phyloP scores from a whole-genome alignment of 257 asterid species.

The Vinca minor region DNA sequence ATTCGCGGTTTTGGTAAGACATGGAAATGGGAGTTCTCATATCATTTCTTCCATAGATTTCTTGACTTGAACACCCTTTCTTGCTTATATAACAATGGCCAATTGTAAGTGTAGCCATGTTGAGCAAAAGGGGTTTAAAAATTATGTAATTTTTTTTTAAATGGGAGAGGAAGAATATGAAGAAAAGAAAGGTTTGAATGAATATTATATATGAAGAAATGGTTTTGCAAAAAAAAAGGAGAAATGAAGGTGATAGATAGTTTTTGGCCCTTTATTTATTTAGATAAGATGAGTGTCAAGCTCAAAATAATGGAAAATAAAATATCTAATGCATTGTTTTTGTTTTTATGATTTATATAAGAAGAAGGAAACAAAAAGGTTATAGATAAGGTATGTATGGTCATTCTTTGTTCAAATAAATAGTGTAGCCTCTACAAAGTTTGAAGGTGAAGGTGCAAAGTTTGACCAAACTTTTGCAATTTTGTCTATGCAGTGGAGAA shows the following conservation, averaged over 20 bases:
- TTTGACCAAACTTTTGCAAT: too few species aligned
- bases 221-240: too few species aligned
- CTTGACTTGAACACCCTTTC: conserved; percentile 7
- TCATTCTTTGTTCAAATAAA: too few species aligned
- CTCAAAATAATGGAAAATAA: background rate
- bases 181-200: background rate
- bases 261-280: background rate
- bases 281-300: conserved; percentile 1
- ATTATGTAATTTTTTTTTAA: background rate
- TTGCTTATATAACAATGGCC: conserved; percentile 9
- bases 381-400: too few species aligned
- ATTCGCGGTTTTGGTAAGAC: conserved; percentile 36
- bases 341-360: too few species aligned
- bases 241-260: too few species aligned
- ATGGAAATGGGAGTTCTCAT: conserved; percentile 13
- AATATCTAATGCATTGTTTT: background rate
- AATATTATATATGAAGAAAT: background rate
- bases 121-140: background rate
- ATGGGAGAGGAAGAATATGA: background rate
- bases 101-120: conserved; percentile 20
- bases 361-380: too few species aligned
- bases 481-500: too few species aligned
- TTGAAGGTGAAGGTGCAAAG: too few species aligned
- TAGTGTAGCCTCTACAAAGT: too few species aligned
- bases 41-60: conserved; percentile 4